Conservation (phyloP, 495 filamentous ascomycete genomes). For the Penicillium parvum region DNA sequence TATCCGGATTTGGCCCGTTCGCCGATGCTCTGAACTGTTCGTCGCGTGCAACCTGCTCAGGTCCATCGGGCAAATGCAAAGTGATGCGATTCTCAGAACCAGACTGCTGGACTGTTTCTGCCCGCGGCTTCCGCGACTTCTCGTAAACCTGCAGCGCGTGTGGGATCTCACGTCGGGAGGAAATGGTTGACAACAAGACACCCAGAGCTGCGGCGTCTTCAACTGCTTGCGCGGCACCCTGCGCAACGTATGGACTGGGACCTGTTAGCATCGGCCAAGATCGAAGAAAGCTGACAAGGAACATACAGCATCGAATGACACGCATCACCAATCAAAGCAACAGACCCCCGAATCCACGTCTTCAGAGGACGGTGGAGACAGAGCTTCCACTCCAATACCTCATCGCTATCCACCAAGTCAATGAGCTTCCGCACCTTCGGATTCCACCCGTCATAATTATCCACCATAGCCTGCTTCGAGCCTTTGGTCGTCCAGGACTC, state of each 20-base stretch:
- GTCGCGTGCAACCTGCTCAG: slow-evolving; percentile 48
- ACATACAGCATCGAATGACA: slow-evolving; percentile 61
- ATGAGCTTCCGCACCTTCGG: slow-evolving; percentile 32
- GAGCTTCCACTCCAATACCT: slow-evolving; percentile 62
- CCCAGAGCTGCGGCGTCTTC: slow-evolving; percentile 54
- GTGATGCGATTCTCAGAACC: slow-evolving; percentile 47
- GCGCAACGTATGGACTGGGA: slow-evolving; percentile 39
- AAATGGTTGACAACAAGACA: slow-evolving; percentile 40
- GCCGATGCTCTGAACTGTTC: slow-evolving; percentile 35
- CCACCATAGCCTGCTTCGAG: slow-evolving; percentile 39
- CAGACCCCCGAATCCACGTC: slow-evolving; percentile 52
- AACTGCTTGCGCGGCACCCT: slow-evolving; percentile 51
- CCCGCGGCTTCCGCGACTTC: slow-evolving; percentile 44
- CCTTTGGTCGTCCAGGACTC: slow-evolving; percentile 44
- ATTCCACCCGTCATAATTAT: slow-evolving; percentile 40
- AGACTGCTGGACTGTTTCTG: slow-evolving; percentile 47
- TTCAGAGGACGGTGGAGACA: slow-evolving; percentile 54
- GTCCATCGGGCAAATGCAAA: slow-evolving; percentile 52
- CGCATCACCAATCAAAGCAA: slow-evolving; percentile 64
- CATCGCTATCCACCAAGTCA: slow-evolving; percentile 40
- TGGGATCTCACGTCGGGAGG: slow-evolving; percentile 35
- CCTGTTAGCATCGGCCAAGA: slow-evolving; percentile 2
- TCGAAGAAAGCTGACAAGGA: neutral
- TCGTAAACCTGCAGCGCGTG: slow-evolving; percentile 45
- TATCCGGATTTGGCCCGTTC: slow-evolving; percentile 39